phyloP scores from a whole-genome alignment of 805 yeast genomes.

The Phaffomyces opuntiae region DNA sequence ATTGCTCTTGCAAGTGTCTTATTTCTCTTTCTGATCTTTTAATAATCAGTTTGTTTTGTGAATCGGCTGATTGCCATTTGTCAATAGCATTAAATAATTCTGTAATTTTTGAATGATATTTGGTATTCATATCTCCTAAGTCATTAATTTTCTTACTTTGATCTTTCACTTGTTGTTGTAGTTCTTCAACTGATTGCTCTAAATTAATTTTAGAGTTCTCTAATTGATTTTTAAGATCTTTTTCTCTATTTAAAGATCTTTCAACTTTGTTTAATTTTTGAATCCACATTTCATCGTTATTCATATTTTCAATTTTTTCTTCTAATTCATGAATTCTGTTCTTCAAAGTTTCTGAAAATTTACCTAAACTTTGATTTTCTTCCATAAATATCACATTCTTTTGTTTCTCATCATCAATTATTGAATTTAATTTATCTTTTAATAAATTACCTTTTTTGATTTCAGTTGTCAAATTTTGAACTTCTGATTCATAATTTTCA shows the following conservation, averaged over 20 bases:
- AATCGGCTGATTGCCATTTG: slow-evolving; percentile 36
- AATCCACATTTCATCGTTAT: slow-evolving; percentile 54
- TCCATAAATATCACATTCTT: slow-evolving; percentile 52
- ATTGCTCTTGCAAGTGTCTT: slow-evolving; percentile 45
- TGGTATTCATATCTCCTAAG: slow-evolving; percentile 53
- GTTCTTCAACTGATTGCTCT: slow-evolving; percentile 47
- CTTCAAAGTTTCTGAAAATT: slow-evolving; percentile 44
- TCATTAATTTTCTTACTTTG: slow-evolving; percentile 43
- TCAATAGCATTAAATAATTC: slow-evolving; percentile 39
- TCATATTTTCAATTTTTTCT: slow-evolving; percentile 36
- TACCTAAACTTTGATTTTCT: slow-evolving; percentile 60
- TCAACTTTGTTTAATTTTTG: slow-evolving; percentile 48
- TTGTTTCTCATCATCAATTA: slow-evolving; percentile 36
- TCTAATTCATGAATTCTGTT: slow-evolving; percentile 40
- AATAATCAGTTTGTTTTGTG: slow-evolving; percentile 35
- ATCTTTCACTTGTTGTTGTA: slow-evolving; percentile 43
- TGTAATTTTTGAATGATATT: slow-evolving; percentile 43
- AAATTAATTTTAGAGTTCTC: slow-evolving; percentile 42
- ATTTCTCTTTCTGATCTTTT: slow-evolving; percentile 51
- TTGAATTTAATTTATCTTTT: slow-evolving; percentile 20
- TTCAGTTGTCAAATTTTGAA: slow-evolving; percentile 25
- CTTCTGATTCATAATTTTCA: slow-evolving; percentile 24
- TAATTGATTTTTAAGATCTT: slow-evolving; percentile 43
- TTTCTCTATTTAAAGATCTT: slow-evolving; percentile 38
- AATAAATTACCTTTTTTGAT: slow-evolving; percentile 18